These are phyloP conservation scores for Nemania serpens DNA, from an alignment of 2,329 filamentous ascomycete species.

Conservation along the genomic window DNA sequence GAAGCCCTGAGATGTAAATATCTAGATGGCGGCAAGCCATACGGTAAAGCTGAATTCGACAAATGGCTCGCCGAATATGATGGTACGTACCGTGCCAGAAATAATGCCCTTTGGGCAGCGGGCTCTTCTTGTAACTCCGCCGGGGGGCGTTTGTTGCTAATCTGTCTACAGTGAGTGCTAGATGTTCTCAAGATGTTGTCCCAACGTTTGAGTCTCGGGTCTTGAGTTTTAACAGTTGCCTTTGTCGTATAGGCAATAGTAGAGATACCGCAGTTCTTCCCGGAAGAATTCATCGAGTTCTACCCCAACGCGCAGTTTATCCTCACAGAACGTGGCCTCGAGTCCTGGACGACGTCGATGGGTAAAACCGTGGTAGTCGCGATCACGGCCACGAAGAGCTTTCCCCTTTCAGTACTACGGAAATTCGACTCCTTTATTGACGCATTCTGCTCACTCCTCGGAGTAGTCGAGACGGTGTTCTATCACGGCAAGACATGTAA, in stretches of 20 bases:
- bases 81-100: conserved; percentile 19
- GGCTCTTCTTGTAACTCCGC: not conserved
- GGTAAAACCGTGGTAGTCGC: conserved; percentile 32
- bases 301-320: conserved; percentile 44
- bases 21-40: conserved; percentile 29
- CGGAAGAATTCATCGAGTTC: conserved; percentile 36
- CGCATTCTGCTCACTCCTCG: conserved; percentile 27
- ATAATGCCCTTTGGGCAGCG: not conserved
- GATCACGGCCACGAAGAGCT: conserved; percentile 20
- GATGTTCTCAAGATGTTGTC: not conserved
- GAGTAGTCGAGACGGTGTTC: conserved; percentile 16
- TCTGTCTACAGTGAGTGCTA: conserved; percentile 4
- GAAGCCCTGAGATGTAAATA: conserved; percentile 34
- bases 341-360: conserved; percentile 41
- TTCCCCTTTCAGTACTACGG: conserved; percentile 36
- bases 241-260: conserved; percentile 23
- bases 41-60: conserved; percentile 35
- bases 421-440: conserved; percentile 31
- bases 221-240: not conserved
- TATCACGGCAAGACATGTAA: conserved; percentile 24
- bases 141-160: not conserved
- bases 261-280: conserved; percentile 37
- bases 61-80: conserved; percentile 36
- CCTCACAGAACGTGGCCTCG: conserved; percentile 40
- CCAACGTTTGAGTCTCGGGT: not conserved